Conservation (phyloP, 257 asterid species). For the Lycium barbarum region DNA sequence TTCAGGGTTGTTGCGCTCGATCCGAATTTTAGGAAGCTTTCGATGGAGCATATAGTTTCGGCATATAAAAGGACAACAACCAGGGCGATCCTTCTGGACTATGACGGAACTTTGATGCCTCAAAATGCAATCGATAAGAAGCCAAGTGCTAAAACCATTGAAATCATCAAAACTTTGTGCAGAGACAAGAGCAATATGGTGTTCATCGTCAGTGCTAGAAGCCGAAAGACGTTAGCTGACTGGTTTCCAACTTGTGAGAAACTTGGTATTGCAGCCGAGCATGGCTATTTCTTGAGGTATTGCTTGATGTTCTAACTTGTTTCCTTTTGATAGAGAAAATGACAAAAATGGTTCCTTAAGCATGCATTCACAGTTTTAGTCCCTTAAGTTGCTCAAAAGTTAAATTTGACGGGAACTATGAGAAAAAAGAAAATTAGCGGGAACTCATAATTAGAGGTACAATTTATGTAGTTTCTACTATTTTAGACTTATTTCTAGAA, state of each 20-base stretch:
- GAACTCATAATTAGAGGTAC: too few relatives aligned
- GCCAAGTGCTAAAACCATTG: conserved; percentile 72
- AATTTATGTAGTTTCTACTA: too few relatives aligned
- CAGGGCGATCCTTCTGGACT: conserved; percentile 79
- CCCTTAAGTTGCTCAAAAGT: too few relatives aligned
- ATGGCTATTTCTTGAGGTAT: conserved; percentile 80
- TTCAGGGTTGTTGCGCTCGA: conserved; percentile 88
- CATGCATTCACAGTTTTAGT: neutral
- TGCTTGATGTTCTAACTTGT: neutral
- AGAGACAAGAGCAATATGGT: conserved; percentile 76
- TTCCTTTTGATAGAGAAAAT: neutral
- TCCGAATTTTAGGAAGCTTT: conserved; percentile 78
- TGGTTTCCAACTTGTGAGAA: conserved; percentile 82
- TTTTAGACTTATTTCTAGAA: too few relatives aligned
- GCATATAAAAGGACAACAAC: conserved; percentile 74
- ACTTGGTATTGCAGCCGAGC: conserved; percentile 91
- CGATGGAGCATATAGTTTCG: conserved; percentile 87
- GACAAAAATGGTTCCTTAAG: too few relatives aligned
- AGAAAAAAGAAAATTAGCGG: too few relatives aligned
- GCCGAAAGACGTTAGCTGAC: conserved; percentile 53
- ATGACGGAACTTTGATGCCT: conserved; percentile 93
- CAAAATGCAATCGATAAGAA: conserved; percentile 81
- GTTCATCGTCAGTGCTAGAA: conserved; percentile 71
- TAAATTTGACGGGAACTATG: too few relatives aligned
- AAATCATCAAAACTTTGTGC: conserved; percentile 64